Evolutionary conservation across 2,329 filamentous ascomycete species (phyloP).

Genomic region (Beauveria pseudobassiana): DNA sequence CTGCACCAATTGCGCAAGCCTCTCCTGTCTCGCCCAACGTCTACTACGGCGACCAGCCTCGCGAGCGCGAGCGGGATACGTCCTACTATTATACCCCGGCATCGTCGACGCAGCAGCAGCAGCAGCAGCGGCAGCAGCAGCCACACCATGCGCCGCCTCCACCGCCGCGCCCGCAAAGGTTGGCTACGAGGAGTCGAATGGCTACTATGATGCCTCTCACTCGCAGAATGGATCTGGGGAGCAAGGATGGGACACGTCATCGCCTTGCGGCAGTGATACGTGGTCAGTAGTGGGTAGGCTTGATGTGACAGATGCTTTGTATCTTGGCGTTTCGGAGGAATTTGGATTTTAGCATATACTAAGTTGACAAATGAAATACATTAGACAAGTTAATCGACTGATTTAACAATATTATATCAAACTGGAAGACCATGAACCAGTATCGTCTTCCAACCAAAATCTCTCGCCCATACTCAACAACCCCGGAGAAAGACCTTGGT

Average conservation of each 20-base stretch:
- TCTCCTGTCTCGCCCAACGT: not conserved
- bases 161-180: constrained; percentile 30
- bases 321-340: not conserved
- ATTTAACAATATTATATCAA: too few species aligned
- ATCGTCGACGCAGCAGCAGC: constrained; percentile 7
- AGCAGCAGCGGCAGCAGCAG: not conserved
- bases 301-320: not conserved
- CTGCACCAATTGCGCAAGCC: constrained; percentile 7
- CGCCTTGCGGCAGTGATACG: constrained; percentile 10
- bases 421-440: too few species aligned
- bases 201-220: constrained; percentile 24
- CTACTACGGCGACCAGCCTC: constrained; percentile 4
- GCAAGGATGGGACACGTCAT: constrained; percentile 8
- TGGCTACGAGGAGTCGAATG: constrained; percentile 26
- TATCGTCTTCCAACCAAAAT: too few species aligned
- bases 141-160: constrained; percentile 24
- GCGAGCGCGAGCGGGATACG: constrained; percentile 23
- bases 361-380: too few species aligned
- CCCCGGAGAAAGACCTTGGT: not conserved
- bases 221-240: constrained; percentile 10
- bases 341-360: not conserved
- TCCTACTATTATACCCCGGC: constrained; percentile 21
- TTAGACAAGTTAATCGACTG: too few species aligned
- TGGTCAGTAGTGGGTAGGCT: not conserved
- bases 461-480: too few species aligned